Base-by-base conservation (phyloP, 2,329 filamentous ascomycete species). In the Fusarium brachygibbosum region DNA sequence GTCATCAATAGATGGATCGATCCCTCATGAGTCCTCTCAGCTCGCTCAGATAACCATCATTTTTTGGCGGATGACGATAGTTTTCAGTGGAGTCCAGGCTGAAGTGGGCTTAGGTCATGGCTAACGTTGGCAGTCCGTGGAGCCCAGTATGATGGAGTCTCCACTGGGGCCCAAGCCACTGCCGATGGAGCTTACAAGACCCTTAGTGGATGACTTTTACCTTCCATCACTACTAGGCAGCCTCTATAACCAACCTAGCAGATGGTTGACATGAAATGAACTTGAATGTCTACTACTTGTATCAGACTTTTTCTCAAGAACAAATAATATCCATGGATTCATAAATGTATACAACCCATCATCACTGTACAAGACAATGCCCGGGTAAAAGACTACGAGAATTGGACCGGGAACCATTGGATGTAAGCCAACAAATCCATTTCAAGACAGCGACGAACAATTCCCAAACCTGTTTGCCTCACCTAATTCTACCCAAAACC, bases 91-190 rank as follows among this genome's bases (percentile, higher is more conserved):
- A 19, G n/a, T 13, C 40, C 40, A 29, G 40, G 31, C 52, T 37
- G 40, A 34, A 44, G 57, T 52, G 40, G 46, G 51, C 28, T 61
- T 66, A 62, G 60, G 11, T 25, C 19, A 37, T 38, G 46, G n/a
- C 46, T 32, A 50, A 37, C 32, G 32, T 38, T 50, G n/a, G 32
- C 23, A 25, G 23, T 25, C 4, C 5, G 23, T n/a, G n/a, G n/a
- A n/a, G n/a, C n/a, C n/a, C 23, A 25, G 23, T 25, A 25, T 25
- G 6, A 6, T 4, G 5, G 6, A 6, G 38, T 63, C 51, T 34
- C 44, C 62, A 31, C 45, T 53, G 50, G 9, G 46, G 53, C 38
- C 66, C 54, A 70, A 61, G 62, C 66, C 66, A 68, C 63, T 69
- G 25, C 66, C 62, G 66, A 56, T 40, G 35, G 41, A 49, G 52